These are phyloP conservation scores for Aspergillus sp. DNA, from an alignment of 2,329 filamentous ascomycete genomes.

Conservation along the genomic window DNA sequence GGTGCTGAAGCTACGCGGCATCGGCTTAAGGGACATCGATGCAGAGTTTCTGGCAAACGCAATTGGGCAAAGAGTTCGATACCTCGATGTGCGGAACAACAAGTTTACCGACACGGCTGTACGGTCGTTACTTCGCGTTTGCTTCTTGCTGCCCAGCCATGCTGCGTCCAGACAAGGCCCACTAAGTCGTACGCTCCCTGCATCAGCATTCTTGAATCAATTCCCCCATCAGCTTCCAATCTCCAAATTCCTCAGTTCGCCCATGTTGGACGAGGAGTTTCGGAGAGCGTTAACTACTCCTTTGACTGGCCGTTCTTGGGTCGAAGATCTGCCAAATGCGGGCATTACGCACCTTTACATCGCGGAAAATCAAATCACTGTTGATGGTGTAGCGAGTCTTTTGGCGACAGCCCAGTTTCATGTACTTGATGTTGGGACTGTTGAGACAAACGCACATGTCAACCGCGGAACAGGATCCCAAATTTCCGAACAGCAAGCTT, in stretches of 20 bases:
- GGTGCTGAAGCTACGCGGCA: slow-evolving; percentile 60
- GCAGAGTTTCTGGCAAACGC: slow-evolving; percentile 57
- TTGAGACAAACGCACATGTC: slow-evolving; percentile 43
- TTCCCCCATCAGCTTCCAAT: not conserved
- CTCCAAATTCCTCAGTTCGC: slow-evolving; percentile 32
- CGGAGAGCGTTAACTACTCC: slow-evolving; percentile 53
- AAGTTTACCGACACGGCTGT: slow-evolving; percentile 60
- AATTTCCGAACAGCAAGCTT: slow-evolving; percentile 25
- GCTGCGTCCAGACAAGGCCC: not conserved
- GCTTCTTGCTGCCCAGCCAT: slow-evolving; percentile 43
- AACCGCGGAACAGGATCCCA: slow-evolving; percentile 20
- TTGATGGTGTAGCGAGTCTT: slow-evolving; percentile 60
- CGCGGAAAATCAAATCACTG: slow-evolving; percentile 59
- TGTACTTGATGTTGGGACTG: slow-evolving; percentile 60
- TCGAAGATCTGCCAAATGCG: slow-evolving; percentile 58
- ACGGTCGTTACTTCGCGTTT: slow-evolving; percentile 56
- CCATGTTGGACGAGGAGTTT: slow-evolving; percentile 53
- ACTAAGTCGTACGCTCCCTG: slow-evolving; percentile 8
- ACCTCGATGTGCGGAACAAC: slow-evolving; percentile 63
- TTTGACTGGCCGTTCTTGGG: slow-evolving; percentile 57
- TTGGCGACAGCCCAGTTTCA: slow-evolving; percentile 57
- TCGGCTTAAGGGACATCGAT: slow-evolving; percentile 59
- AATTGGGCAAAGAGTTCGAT: slow-evolving; percentile 57
- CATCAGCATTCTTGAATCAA: slow-evolving; percentile 2
- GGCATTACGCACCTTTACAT: slow-evolving; percentile 66